Evolutionary conservation across 495 filamentous ascomycete genomes (phyloP), one percentile per base, ranked within the genome.

Genomic region (Neurospora sp.): DNA sequence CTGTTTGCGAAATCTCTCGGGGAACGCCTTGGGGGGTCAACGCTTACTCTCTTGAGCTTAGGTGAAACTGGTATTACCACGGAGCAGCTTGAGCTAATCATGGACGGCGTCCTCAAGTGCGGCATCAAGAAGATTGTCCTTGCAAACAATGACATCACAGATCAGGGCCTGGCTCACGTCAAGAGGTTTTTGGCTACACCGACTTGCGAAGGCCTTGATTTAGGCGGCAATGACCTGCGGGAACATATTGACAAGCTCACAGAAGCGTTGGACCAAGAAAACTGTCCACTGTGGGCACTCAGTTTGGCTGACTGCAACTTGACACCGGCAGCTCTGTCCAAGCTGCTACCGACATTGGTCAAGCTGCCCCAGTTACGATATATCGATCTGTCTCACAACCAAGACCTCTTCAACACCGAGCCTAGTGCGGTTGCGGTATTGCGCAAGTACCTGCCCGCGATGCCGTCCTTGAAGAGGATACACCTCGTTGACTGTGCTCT

Each of bases 311-410:
- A 95, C 78, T 98, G 94, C 83, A 91, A 93, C 69, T 87, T 99
- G 69, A 88, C 85, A 14, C 89, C 93, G 1, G 81, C 88, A 4
- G 90, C 90, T 20, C 83, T 99, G 35, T 91, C 89, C 76, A 87
- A 88, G 40, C 84, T 99, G 39, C 87, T 99, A 49, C 94, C 94
- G 38, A 90, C 88, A 11, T 83, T 98, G 44, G 86, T 88, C 8
- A 87, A 85, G 74, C 87, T 98, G 70, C 86, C 86, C n/a, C 86
- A 91, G 72, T 92, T 97, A 78, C 90, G 92, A 44, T 96, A 97
- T 74, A 88, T 99, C 73, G 96, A 99, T 78, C 85, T 99, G 41
- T 95, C 92, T 1, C 93, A 97, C 75, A 99, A 98, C 76, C 91
- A 86, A 18, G 90, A 87, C 27, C 85, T 99, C 10, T 98, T 98